A percentile compares a stretch with the other conserved stretches of the same genome.
Conservation (phyloP, 148 eudicot species). For the Nepenthes mirabilis region DNA sequence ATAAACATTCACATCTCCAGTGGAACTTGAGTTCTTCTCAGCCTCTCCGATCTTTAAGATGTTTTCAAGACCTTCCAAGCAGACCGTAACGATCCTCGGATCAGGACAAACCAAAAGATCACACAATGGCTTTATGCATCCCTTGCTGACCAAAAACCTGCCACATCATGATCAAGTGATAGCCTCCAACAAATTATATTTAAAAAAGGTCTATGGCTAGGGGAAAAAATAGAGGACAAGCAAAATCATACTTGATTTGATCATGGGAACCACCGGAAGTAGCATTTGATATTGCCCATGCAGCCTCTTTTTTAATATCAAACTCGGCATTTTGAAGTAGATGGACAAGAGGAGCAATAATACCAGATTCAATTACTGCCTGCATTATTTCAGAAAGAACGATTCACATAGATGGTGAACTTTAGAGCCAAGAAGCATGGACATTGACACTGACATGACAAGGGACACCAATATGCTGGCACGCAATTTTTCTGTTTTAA, state of each 20-base stretch:
- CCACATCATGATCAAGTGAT: not conserved
- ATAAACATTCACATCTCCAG: conserved; percentile 49
- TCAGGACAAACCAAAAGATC: conserved; percentile 78
- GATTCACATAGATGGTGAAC: too few species aligned
- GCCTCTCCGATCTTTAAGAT: conserved; percentile 74
- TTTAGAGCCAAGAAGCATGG: too few species aligned
- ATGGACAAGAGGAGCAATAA: conserved; percentile 51
- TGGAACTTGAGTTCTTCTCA: conserved; percentile 49
- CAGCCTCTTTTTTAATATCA: conserved; percentile 92
- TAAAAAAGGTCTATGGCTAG: too few species aligned
- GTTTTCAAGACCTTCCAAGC: conserved; percentile 91
- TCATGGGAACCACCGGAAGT: conserved; percentile 83
- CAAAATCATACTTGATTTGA: conserved; percentile 54
- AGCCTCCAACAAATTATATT: too few species aligned
- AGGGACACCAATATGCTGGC: too few species aligned
- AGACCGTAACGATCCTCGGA: conserved; percentile 73
- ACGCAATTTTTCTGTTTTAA: too few species aligned
- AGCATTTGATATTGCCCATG: conserved; percentile 89
- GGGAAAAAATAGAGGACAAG: not conserved
- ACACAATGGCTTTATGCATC: conserved; percentile 77
- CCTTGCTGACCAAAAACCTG: conserved; percentile 66
- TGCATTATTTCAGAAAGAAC: conserved; percentile 6
- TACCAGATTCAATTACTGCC: conserved; percentile 62
- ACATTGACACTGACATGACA: too few species aligned
- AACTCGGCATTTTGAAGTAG: conserved; percentile 81